phyloP scores from a whole-genome alignment of 1,284 basidiomycete species.

The Pholiota adiposa region DNA sequence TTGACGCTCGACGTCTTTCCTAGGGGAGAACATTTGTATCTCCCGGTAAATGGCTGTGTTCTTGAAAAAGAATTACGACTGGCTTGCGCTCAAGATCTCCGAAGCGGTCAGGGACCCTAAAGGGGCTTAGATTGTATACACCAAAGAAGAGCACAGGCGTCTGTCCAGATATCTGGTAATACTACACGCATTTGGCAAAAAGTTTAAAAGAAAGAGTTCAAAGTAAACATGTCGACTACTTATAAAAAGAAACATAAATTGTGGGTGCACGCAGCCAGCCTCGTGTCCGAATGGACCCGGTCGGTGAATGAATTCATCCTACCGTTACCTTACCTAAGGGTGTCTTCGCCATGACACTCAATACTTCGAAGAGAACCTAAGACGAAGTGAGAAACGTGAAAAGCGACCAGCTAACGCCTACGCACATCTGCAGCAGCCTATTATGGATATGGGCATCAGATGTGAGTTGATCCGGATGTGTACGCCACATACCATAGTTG shows the following conservation, averaged over 20 bases:
- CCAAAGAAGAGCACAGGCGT: background rate
- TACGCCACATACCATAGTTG: constrained; percentile 53
- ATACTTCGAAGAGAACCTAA: constrained; percentile 73
- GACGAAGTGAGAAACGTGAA: constrained; percentile 6
- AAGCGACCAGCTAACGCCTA: constrained; percentile 13
- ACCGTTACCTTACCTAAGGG: constrained; percentile 59
- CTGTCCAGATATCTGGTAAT: background rate
- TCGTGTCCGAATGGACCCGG: constrained; percentile 15
- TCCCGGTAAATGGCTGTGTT: too few species aligned
- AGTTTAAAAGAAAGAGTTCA: background rate
- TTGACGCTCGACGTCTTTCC: too few species aligned
- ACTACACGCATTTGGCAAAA: constrained; percentile 2
- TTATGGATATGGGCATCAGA: constrained; percentile 8
- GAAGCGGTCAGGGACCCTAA: too few species aligned
- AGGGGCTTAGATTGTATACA: too few species aligned
- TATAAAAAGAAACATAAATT: background rate
- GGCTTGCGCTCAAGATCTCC: background rate
- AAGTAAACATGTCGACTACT: background rate
- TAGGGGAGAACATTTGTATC: too few species aligned
- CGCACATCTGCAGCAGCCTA: constrained; percentile 77
- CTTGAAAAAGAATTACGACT: too few species aligned
- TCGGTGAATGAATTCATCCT: constrained; percentile 15
- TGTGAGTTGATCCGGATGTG: constrained; percentile 16
- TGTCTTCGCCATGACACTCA: constrained; percentile 79
- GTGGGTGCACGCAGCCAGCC: constrained; percentile 1